Percentiles rank a stretch among this genome's conserved stretches.
These are phyloP conservation scores for Metschnikowia vanudenii DNA, from an alignment of 805 yeast species.

Conservation along the genomic window DNA sequence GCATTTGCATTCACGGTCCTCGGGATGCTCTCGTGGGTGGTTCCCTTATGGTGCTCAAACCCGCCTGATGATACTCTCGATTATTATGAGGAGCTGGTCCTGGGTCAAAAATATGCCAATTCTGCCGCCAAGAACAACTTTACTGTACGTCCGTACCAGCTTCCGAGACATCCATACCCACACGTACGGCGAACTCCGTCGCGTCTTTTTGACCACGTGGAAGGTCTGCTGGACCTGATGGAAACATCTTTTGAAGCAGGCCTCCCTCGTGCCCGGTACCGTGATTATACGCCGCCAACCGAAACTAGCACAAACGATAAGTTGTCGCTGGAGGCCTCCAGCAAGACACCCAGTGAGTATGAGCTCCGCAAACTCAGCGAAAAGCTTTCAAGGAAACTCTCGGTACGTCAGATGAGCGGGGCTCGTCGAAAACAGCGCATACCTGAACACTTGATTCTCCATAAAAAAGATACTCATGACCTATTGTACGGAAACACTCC, in stretches of 20 bases:
- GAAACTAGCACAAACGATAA: not conserved
- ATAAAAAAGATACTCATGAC: slow-evolving; percentile 23
- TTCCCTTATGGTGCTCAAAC: slow-evolving; percentile 53
- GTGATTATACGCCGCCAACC: not conserved
- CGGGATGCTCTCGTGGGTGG: slow-evolving; percentile 33
- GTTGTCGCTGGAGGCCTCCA: not conserved
- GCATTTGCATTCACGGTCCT: slow-evolving; percentile 25
- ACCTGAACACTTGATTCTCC: slow-evolving; percentile 11
- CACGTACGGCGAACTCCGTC: slow-evolving; percentile 5
- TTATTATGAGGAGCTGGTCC: not conserved
- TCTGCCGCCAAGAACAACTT: not conserved
- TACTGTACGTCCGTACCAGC: slow-evolving; percentile 8
- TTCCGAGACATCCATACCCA: not conserved
- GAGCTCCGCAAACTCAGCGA: slow-evolving; percentile 39
- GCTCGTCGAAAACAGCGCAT: slow-evolving; percentile 1
- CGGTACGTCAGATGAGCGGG: slow-evolving; percentile 26
- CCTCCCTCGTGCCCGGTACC: no score
- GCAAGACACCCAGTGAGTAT: slow-evolving; percentile 12
- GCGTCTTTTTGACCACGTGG: slow-evolving; percentile 16
- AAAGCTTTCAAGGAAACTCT: slow-evolving; percentile 32
- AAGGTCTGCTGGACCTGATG: slow-evolving; percentile 18
- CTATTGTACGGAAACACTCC: slow-evolving; percentile 23
- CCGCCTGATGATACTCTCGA: slow-evolving; percentile 25
- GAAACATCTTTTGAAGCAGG: slow-evolving; percentile 13
- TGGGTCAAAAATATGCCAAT: not conserved